Base-by-base conservation (phyloP, 345 rosid genomes). In the Reutealis trisperma region DNA sequence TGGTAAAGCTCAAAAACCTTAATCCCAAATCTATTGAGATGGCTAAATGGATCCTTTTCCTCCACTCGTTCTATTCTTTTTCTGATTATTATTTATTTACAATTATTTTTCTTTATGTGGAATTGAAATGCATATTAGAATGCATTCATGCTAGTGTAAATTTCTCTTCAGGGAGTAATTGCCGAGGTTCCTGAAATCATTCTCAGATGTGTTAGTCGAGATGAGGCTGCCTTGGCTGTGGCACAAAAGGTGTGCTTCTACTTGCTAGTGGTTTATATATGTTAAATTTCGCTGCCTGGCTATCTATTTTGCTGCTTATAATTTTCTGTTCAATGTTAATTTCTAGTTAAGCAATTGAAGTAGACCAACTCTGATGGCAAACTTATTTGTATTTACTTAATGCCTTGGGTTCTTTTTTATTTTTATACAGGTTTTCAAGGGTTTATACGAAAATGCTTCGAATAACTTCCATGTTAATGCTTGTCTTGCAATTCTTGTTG, bases 151-250 rank as follows among this genome's bases (percentile, higher is more conserved):
- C 41, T 37, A 4, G 5, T 69, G 0, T 27, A 22, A 69, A 24
- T 42, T 27, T 21, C 25, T 79, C 80, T 82, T 30, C 86, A 96
- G 99, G 97, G 90, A 41, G 77, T 93, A 60, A 82, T 92, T 82
- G 80, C 97, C 57, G 98, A 92, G 84, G 97, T 96, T 83, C 97
- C 98, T 83, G 98, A 96, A 78, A 93, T 96, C 74, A 91, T 96
- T 81, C 93, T 93, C 25, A 87, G 99, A 81, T 93, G 99, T 84
- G 83, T 91, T 34, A 93, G 95, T 81, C 88, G 97, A 80, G 99
- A 96, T 81, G 98, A 93, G 85, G 99, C 98, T 72, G 98, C 99
- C 67, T 81, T 90, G 71, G 98, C 99, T 75, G 97, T 96, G 37
- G 97, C 99, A 67, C 99, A 93, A 81, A 96, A 89, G 96, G 95